Evolutionary conservation across 441 rosid species (phyloP).

Genomic region (Heliophila coronopifolia): DNA sequence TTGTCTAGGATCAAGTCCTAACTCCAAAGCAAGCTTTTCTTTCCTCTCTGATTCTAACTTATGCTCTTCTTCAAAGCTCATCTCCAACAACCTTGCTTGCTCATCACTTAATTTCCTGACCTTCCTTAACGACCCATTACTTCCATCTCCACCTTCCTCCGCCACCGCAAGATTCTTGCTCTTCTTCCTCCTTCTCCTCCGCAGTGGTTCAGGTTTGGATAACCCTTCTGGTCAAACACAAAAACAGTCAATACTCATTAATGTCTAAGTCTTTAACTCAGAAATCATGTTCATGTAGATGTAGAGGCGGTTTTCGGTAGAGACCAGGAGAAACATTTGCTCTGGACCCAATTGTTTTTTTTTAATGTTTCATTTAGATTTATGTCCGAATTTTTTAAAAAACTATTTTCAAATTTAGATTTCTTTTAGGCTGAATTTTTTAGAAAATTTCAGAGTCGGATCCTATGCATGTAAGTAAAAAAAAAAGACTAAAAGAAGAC

Average conservation of each 20-base stretch:
- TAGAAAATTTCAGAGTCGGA: too few relatives aligned
- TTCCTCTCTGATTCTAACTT: constrained; percentile 78
- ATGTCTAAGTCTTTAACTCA: too few relatives aligned
- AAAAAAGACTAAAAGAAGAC: constrained; percentile 14
- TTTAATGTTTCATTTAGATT: too few relatives aligned
- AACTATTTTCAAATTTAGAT: too few relatives aligned
- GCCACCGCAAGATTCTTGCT: constrained; percentile 31
- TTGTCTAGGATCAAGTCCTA: constrained; percentile 78
- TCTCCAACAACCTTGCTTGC: constrained; percentile 57
- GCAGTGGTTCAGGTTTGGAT: constrained; percentile 32
- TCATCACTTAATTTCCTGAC: constrained; percentile 62
- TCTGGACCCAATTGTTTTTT: too few relatives aligned
- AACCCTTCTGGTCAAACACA: constrained; percentile 31
- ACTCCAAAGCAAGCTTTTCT: constrained; percentile 58
- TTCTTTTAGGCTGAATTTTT: too few relatives aligned
- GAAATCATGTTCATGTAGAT: too few relatives aligned
- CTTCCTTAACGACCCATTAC: constrained; percentile 37
- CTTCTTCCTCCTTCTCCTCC: constrained; percentile 45
- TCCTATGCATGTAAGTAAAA: background rate
- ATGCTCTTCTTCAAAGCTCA: constrained; percentile 55
- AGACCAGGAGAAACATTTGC: too few relatives aligned
- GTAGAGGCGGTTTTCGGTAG: too few relatives aligned
- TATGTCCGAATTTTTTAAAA: too few relatives aligned
- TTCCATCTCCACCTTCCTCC: constrained; percentile 23
- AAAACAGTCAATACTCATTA: background rate